These are phyloP conservation scores for Backusella psychrophila DNA, from an alignment of 192 early-diverging fungal genomes.

Conservation along the genomic window DNA sequence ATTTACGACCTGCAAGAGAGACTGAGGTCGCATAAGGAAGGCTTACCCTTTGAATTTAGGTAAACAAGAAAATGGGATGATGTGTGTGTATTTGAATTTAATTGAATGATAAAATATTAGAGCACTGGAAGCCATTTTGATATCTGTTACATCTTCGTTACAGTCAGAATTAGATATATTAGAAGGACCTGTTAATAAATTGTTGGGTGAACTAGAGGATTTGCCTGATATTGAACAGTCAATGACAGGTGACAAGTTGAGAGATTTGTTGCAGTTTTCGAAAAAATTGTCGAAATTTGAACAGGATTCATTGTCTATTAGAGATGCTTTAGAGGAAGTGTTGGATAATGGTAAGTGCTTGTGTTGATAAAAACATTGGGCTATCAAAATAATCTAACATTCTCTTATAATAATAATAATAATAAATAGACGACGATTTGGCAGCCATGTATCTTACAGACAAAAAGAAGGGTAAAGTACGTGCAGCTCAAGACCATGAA, in stretches of 20 bases:
- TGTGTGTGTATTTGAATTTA: neutral
- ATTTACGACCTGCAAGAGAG: conserved; percentile 79
- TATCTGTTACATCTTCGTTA: conserved; percentile 64
- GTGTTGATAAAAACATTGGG: neutral
- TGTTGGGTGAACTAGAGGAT: conserved; percentile 57
- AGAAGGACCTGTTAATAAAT: conserved; percentile 58
- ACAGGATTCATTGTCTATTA: conserved; percentile 70
- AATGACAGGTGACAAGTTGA: conserved; percentile 71
- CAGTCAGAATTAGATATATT: conserved; percentile 72
- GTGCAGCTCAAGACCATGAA: conserved; percentile 68
- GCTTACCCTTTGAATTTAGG: conserved; percentile 55
- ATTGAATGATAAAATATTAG: conserved; percentile 31
- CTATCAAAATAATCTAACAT: too few species aligned
- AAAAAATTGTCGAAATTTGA: conserved; percentile 80
- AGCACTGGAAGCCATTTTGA: conserved; percentile 80
- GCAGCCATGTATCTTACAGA: conserved; percentile 88
- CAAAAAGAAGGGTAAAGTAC: conserved; percentile 60
- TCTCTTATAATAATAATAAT: neutral
- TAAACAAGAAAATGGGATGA: conserved; percentile 8
- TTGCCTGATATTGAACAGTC: conserved; percentile 77
- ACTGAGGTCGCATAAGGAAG: conserved; percentile 51
- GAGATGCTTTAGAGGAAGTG: conserved; percentile 77
- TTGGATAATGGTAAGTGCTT: conserved; percentile 59
- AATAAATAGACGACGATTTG: conserved; percentile 76
- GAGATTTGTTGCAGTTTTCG: conserved; percentile 73